Evolutionary conservation across 2,329 filamentous ascomycete genomes (phyloP).

Genomic region (Fusarium sp.): DNA sequence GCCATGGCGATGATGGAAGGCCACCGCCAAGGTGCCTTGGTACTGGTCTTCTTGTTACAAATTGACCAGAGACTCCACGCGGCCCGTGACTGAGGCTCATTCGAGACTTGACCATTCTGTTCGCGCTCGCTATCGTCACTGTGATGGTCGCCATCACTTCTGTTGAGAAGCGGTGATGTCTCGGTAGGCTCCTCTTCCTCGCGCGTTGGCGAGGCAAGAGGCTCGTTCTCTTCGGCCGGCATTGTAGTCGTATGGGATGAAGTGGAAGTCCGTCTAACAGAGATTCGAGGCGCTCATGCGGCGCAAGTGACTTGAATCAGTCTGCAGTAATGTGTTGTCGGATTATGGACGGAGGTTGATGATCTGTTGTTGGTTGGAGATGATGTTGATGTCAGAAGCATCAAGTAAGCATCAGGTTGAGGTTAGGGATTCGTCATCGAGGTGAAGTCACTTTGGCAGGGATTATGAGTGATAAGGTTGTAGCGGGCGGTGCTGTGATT

Average conservation of each 20-base stretch:
- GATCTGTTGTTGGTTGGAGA: constrained; percentile 14
- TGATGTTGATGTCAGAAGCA: constrained; percentile 22
- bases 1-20: constrained; percentile 79
- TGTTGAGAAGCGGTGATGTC: constrained; percentile 61
- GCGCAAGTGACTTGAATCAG: background rate
- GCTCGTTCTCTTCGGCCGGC: constrained; percentile 56
- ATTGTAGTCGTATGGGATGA: constrained; percentile 46
- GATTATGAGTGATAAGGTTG: constrained; percentile 39
- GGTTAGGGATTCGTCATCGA: constrained; percentile 40
- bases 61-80: constrained; percentile 35
- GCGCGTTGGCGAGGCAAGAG: constrained; percentile 51
- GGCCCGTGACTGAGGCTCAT: constrained; percentile 9
- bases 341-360: background rate
- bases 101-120: constrained; percentile 33
- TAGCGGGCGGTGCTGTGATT: constrained; percentile 29
- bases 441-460: constrained; percentile 30
- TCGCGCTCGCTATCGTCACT: constrained; percentile 41
- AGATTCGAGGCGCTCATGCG: constrained; percentile 10
- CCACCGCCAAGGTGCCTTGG: constrained; percentile 62
- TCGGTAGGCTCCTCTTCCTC: constrained; percentile 49
- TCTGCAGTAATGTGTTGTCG: background rate
- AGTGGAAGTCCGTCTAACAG: constrained; percentile 37
- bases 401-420: constrained; percentile 10
- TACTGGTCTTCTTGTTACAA: constrained; percentile 28
- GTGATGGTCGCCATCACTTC: constrained; percentile 48